These are phyloP conservation scores for Mycena pura DNA, from an alignment of 768 basidiomycete species.

Conservation along the genomic window DNA sequence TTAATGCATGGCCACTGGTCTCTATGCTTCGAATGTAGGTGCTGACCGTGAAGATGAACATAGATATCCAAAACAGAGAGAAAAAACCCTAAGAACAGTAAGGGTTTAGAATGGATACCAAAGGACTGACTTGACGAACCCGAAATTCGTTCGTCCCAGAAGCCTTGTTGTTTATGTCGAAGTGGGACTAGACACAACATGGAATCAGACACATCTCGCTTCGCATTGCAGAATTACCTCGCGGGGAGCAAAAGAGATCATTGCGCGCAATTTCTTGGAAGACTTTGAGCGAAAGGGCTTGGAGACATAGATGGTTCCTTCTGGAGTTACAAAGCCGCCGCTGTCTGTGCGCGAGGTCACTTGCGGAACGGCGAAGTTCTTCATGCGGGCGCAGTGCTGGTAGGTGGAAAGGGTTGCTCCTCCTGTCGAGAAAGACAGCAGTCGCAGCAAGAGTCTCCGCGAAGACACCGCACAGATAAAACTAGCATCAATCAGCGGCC, in stretches of 20 bases:
- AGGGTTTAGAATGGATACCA: not conserved
- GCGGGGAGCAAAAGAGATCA: slow-evolving; percentile 87
- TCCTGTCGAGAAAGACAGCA: too few relatives aligned
- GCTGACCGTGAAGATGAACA: slow-evolving; percentile 81
- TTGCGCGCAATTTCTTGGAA: slow-evolving; percentile 79
- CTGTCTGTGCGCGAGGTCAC: slow-evolving; percentile 38
- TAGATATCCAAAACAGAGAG: slow-evolving; percentile 90
- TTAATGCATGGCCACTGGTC: slow-evolving; percentile 77
- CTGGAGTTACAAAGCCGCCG: slow-evolving; percentile 58
- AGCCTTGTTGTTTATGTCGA: slow-evolving; percentile 80
- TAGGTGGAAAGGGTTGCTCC: too few relatives aligned
- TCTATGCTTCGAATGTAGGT: slow-evolving; percentile 82
- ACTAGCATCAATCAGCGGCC: too few relatives aligned
- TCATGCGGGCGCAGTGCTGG: too few relatives aligned
- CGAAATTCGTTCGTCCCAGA: slow-evolving; percentile 87
- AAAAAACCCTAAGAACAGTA: slow-evolving; percentile 80
- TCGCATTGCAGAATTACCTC: too few relatives aligned
- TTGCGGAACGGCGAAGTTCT: slow-evolving; percentile 15
- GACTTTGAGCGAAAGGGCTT: slow-evolving; percentile 76
- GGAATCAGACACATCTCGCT: too few relatives aligned
- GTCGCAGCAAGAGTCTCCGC: too few relatives aligned
- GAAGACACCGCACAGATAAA: too few relatives aligned
- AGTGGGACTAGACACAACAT: slow-evolving; percentile 82
- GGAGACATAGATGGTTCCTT: slow-evolving; percentile 76
- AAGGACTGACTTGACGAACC: slow-evolving; percentile 46